These are phyloP conservation scores for Byssothecium circinans DNA, from an alignment of 2,329 filamentous ascomycete species.

Conservation along the genomic window DNA sequence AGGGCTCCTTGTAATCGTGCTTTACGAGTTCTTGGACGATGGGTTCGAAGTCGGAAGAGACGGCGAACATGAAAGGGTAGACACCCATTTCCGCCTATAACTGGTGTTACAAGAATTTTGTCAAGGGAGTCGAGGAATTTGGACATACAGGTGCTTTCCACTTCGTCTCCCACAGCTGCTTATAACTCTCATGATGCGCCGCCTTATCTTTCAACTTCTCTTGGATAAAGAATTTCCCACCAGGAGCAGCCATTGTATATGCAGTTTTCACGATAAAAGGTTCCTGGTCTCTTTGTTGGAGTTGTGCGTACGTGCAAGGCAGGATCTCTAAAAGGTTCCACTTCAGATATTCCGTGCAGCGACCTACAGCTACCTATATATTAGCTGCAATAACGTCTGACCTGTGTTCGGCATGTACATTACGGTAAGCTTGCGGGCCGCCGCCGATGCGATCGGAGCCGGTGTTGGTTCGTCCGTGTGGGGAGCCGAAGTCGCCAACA, in stretches of 20 bases:
- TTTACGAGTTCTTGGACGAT: slow-evolving; percentile 66
- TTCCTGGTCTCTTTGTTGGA: too few relatives aligned
- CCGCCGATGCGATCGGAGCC: not conserved
- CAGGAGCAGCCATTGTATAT: slow-evolving; percentile 45
- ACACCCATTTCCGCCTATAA: slow-evolving; percentile 56
- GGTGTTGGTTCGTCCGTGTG: not conserved
- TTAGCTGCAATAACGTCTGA: not conserved
- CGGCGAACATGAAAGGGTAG: slow-evolving; percentile 75
- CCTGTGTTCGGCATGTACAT: not conserved
- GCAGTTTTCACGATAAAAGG: too few relatives aligned
- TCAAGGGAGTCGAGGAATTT: not conserved
- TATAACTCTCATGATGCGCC: slow-evolving; percentile 51
- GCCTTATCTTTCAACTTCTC: slow-evolving; percentile 47
- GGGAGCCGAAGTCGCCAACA: not conserved
- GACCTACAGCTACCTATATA: too few relatives aligned
- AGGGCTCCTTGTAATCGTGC: slow-evolving; percentile 65
- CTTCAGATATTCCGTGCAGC: not conserved
- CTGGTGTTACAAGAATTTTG: not conserved
- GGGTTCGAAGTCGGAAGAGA: slow-evolving; percentile 68
- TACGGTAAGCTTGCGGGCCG: slow-evolving; percentile 1
- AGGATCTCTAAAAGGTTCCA: not conserved
- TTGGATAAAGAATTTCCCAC: slow-evolving; percentile 51
- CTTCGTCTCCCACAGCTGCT: slow-evolving; percentile 69
- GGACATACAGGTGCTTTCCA: slow-evolving; percentile 67
- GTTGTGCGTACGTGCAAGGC: not conserved